Percentiles rank a stretch among this genome's conserved stretches.
phyloP scores from a whole-genome alignment of 2,329 filamentous ascomycete genomes.

The Cladophialophora chaetospira region DNA sequence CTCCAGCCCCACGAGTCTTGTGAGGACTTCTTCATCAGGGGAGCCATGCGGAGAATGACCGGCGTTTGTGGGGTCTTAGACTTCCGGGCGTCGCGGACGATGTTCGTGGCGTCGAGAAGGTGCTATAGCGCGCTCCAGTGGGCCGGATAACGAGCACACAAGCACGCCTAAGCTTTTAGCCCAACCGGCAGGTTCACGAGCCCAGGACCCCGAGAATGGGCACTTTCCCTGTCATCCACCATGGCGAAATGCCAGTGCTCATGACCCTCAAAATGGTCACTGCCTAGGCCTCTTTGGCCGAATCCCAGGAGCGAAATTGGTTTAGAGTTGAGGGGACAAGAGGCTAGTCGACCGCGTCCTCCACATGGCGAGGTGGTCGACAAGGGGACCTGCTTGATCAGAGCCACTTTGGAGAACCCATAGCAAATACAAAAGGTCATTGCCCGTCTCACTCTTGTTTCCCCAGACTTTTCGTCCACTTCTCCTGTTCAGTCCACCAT shows the following conservation, averaged over 20 bases:
- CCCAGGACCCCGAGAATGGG: neutral
- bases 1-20: slow-evolving; percentile 10
- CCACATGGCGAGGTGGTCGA: slow-evolving; percentile 8
- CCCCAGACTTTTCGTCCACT: slow-evolving; percentile 11
- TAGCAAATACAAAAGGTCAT: slow-evolving; percentile 11
- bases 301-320: neutral
- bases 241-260: neutral
- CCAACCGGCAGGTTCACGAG: neutral
- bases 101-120: too few relatives aligned
- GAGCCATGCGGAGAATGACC: slow-evolving; percentile 11
- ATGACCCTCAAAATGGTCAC: neutral
- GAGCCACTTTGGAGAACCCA: slow-evolving; percentile 12
- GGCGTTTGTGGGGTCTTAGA: slow-evolving; percentile 16
- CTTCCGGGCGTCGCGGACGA: neutral
- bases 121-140: too few relatives aligned
- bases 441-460: slow-evolving; percentile 7
- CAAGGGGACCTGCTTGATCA: slow-evolving; percentile 5
- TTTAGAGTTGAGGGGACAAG: slow-evolving; percentile 1
- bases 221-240: neutral
- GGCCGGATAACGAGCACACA: neutral
- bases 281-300: neutral
- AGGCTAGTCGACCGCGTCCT: neutral
- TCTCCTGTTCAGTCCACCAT: neutral
- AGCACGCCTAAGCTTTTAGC: slow-evolving; percentile 14
- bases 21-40: neutral